A percentile compares a stretch with the other conserved stretches of the same genome.
Evolutionary conservation across 116 monocot species (phyloP).

Genomic region (Trichopus zeylanicus): DNA sequence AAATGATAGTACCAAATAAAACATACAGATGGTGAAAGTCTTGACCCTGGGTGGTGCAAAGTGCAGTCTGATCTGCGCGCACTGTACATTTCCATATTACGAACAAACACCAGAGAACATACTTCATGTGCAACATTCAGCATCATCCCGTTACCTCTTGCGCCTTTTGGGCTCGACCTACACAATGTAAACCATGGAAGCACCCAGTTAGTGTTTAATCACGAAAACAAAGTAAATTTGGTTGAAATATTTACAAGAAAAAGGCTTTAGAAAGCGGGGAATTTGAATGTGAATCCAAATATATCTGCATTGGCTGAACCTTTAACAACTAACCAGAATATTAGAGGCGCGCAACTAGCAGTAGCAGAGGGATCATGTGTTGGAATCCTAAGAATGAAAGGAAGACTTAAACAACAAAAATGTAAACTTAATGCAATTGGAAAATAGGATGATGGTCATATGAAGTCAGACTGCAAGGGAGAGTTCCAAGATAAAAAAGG

Average conservation of each 20-base stretch:
- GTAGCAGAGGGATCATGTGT: no score
- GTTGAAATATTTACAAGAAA: not conserved
- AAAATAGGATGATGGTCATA: no score
- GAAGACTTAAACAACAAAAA: no score
- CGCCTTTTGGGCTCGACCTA: slow-evolving; percentile 10
- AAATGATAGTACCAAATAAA: not conserved
- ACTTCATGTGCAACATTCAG: not conserved
- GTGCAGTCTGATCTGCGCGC: not conserved
- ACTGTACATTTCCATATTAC: slow-evolving; percentile 10
- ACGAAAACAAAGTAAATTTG: not conserved
- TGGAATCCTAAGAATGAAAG: no score
- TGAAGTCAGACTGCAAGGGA: no score
- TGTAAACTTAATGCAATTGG: no score
- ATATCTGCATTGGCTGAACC: no score
- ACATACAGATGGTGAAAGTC: not conserved
- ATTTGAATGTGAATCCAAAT: no score
- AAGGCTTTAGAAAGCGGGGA: not conserved
- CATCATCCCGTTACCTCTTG: not conserved
- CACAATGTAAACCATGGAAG: not conserved
- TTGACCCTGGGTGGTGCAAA: not conserved
- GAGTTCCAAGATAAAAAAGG: no score
- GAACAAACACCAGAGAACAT: not conserved
- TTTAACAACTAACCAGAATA: no score
- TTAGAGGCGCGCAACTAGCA: no score
- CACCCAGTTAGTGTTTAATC: not conserved